Conservation (phyloP, 768 basidiomycete species). For the Agrocybe pediades region DNA sequence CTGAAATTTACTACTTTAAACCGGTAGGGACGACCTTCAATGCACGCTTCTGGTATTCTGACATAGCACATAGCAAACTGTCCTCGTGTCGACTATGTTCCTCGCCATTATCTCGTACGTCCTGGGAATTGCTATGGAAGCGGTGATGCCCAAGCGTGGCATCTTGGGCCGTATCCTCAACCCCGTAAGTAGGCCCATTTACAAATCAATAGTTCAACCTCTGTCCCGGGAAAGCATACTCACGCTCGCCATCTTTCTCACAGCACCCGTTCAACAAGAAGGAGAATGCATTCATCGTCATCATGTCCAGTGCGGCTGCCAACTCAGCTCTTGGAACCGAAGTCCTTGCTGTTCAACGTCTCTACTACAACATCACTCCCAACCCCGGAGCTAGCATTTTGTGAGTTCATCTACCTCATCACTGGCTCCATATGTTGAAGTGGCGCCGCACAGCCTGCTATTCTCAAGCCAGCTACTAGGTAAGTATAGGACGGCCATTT, state of each 20-base stretch:
- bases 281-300: conserved; percentile 58
- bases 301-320: conserved; percentile 58
- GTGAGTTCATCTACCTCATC: conserved; percentile 15
- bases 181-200: conserved; percentile 40
- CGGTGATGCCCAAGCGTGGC: conserved; percentile 45
- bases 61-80: conserved; percentile 43
- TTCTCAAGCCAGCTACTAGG: conserved; percentile 38
- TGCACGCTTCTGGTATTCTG: not conserved
- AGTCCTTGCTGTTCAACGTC: conserved; percentile 52
- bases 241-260: not conserved
- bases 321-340: conserved; percentile 56
- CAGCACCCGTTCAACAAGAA: conserved; percentile 64
- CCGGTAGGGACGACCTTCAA: conserved; percentile 33
- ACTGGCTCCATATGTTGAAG: not conserved
- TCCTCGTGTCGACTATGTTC: conserved; percentile 54
- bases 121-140: conserved; percentile 48
- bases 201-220: no score
- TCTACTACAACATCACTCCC: conserved; percentile 55
- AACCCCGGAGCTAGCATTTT: conserved; percentile 48
- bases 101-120: conserved; percentile 51
- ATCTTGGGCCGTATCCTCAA: conserved; percentile 49
- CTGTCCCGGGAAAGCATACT: no score
- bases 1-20: conserved; percentile 65
- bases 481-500: not conserved
- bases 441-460: conserved; percentile 24